phyloP scores from a whole-genome alignment of 2,329 filamentous ascomycete genomes.

The Aspergillus fischeri region DNA sequence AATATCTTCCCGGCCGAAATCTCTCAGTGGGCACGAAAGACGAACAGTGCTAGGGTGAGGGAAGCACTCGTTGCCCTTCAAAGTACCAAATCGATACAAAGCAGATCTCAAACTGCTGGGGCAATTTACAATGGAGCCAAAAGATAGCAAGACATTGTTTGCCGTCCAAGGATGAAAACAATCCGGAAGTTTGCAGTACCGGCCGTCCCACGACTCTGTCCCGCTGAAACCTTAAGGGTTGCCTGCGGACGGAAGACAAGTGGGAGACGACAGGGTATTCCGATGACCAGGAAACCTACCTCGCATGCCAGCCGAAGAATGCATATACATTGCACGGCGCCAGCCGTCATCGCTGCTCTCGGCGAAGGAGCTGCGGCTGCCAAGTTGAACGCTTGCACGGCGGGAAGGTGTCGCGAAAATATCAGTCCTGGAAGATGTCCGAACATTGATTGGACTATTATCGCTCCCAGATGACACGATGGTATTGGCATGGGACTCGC shows the following conservation, averaged over 20 bases:
- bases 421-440: slow-evolving; percentile 4
- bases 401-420: slow-evolving; percentile 9
- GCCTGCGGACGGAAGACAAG: slow-evolving; percentile 12
- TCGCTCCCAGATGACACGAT: slow-evolving; percentile 2
- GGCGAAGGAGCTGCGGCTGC: neutral
- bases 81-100: neutral
- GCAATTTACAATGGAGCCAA: neutral
- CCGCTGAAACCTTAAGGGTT: neutral
- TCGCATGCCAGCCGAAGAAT: slow-evolving; percentile 3
- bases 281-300: slow-evolving; percentile 13
- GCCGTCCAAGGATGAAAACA: neutral
- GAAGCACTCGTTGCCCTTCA: neutral
- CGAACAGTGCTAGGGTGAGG: neutral
- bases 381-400: slow-evolving; percentile 10
- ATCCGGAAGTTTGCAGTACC: neutral
- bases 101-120: neutral
- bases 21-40: neutral
- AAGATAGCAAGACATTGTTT: neutral
- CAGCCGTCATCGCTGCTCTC: slow-evolving; percentile 5
- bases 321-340: slow-evolving; percentile 10
- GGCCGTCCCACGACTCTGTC: neutral
- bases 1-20: neutral
- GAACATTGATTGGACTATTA: slow-evolving; percentile 1
- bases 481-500: neutral
- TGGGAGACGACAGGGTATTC: slow-evolving; percentile 21